Evolutionary conservation across 1,284 basidiomycete genomes (phyloP), one percentile per base, ranked within the genome.

Genomic region (Schizopora paradoxa): DNA sequence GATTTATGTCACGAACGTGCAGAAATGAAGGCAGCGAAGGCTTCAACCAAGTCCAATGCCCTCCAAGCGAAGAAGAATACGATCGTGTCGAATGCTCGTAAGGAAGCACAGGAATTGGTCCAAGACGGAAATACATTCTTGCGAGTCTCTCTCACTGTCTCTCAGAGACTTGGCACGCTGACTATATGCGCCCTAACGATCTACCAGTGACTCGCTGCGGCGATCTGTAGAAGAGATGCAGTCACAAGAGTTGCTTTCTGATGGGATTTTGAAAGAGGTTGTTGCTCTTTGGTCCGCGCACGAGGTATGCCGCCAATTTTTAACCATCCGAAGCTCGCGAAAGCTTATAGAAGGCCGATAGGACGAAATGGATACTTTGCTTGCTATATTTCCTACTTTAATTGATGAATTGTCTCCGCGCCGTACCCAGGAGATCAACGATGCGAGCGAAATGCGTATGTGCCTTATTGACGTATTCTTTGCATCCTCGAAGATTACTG

Each of bases 361-460:
- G 70, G 64, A 66, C 23, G 57, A 57, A 33, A 59, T 70, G 10
- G 52, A 63, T 14, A 23, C 33, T 11, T 45, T 67, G 3, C 56
- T 67, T 18, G 59, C 54, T 6, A 51, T 56, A 2, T 66, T 62
- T 48, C 58, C 59, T 19, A 43, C 59, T 2, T 46, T 69, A 16
- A 52, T 68, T 26, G 58, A 69, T 29, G 65, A 69, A 25, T 56
- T 73, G 14, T 62, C 59, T 19, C 63, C 61, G 28, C 55, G 56
- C 22, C 63, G 67, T 7, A 59, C 58, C 11, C 60, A 60, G 14
- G 58, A 56, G 25, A 62, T 66, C 41, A 64, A 66, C 48, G 59
- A 61, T 5, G 60, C 66, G 14, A 65, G 68, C 49, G 58, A 62
- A 34, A 61, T 61, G 54, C 49, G 70, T 73, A 47, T 49, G 66